Evolutionary conservation across 306 rosid genomes (phyloP), one percentile per base, ranked within the genome.

Genomic region (Datisca glomerata): DNA sequence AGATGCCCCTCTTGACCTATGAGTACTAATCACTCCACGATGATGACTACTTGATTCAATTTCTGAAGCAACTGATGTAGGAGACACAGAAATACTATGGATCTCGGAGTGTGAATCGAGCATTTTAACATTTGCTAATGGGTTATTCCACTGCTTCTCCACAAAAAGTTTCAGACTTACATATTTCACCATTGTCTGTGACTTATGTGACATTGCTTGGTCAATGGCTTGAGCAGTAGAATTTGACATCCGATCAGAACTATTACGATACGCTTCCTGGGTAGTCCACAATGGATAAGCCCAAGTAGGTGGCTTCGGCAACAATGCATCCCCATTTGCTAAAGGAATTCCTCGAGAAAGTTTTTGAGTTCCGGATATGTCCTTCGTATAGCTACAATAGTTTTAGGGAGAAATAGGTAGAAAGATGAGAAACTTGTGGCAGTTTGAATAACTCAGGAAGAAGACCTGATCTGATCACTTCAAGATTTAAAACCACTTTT

Each of bases 191-290:
- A 69, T 84, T 43, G 94, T 58, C 56, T 78, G 84, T 10, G 97
- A 56, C 44, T 47, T 68, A 61, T 80, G 85, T 35, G 98, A 44
- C 98, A 91, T 91, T 47, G 98, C 98, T 67, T 84, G 98, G 60
- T 84, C 98, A 73, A 91, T 91, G 25, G 98, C 98, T 19, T 78
- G 80, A 49, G 94, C 98, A 59, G 98, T 84, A 13, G 96, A 91
- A 47, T 81, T 80, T 45, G 98, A 91, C 96, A 91, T 91, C 63
- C 98, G 74, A 49, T 91, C 98, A 55, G 77, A 71, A 72, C 98
- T 91, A 75, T 91, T 91, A 16, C 98, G 96, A 47, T 91, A 91
- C 9, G 45, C 96, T 73, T 91, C 98, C 64, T 91, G 98, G 49
- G 91, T 68, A 65, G 96, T 80, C 85, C 78, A 67, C 60, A 91